Evolutionary conservation across 768 basidiomycete genomes (phyloP).

Genomic region (Rhodotorula toruloides): DNA sequence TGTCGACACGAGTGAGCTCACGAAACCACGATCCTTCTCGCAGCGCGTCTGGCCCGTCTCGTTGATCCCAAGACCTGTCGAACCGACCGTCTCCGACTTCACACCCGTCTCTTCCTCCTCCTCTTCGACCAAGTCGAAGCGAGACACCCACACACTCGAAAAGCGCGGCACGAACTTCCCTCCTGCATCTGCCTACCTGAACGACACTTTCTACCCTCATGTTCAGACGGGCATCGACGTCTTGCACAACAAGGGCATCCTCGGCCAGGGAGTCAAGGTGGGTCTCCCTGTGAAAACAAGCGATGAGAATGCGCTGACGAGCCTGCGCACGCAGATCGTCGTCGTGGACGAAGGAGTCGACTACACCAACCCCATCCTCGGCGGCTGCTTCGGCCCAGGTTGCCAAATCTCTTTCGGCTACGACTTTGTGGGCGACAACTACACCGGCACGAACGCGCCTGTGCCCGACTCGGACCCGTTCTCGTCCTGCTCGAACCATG

Average conservation of each 20-base stretch:
- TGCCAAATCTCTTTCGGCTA: constrained; percentile 48
- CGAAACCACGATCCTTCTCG: not conserved
- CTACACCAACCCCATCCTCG: constrained; percentile 46
- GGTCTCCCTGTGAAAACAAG: not conserved
- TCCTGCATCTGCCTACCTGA: constrained; percentile 4
- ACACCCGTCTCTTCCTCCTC: not conserved
- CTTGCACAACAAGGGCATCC: constrained; percentile 60
- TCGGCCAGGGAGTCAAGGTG: constrained; percentile 59
- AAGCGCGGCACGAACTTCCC: not conserved
- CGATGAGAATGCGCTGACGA: not conserved
- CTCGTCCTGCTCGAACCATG: not conserved
- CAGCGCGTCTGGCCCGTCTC: constrained; percentile 18
- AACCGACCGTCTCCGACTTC: not conserved
- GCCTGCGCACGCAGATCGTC: constrained; percentile 49
- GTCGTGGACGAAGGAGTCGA: constrained; percentile 54
- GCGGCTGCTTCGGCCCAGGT: constrained; percentile 46
- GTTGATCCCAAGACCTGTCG: not conserved
- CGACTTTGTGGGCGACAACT: constrained; percentile 43
- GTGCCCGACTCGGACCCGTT: constrained; percentile 53
- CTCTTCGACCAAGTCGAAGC: not conserved
- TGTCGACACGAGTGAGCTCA: not conserved
- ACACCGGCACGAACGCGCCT: constrained; percentile 54
- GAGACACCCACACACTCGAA: too few relatives aligned
- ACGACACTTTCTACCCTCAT: constrained; percentile 34
- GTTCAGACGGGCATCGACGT: constrained; percentile 55